Base-by-base conservation (phyloP, 129 eudicot genomes). In the Logfia minima region DNA sequence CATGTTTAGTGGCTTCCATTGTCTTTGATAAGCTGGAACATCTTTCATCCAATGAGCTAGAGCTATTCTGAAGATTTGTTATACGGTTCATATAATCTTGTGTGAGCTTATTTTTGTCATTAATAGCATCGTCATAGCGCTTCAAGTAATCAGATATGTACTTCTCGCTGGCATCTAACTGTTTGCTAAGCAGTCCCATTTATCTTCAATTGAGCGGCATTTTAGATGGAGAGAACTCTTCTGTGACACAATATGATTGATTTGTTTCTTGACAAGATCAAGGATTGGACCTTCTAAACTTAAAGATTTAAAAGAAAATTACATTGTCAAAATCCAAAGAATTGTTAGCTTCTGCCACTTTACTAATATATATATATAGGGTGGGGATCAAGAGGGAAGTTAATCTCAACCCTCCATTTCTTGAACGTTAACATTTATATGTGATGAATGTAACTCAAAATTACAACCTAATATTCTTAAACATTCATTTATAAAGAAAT, bases 271-370 rank as follows among this genome's bases (percentile, higher is more conserved):
- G 68, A 90, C 85, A 75, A 95, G 84, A 67, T 92, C 99, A 19
- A 75, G 85, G 68, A 95, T 71, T 22, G 97, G 96, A 68, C 99
- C 99, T 81, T 95, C 97, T 91, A 95, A 86, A 77, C 99, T 95
- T 82, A 17, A 72, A 23, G 68, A 4, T 6, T 53, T 1, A 45
- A 24, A 64, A 71, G 34, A 8, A 48, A 79, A 66, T 51, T 5
- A 11, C 5, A 6, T 18, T 60, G 66, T 66, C n/a, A 82, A 6
- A 48, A 52, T 13, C 5, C 41, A 45, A 32, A 45, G 18, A 55
- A 66, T 4, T 55, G 23, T 34, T 53, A 21, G 34, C 37, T 31
- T 4, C 66, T 29, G 28, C 14, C 19, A 29, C 70, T 13, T 17
- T 32, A 24, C 10, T 7, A 22, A 26, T 26, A 26, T 26, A 2